Conservation (phyloP, 2,329 filamentous ascomycete species). For the Neofusicoccum sp. region DNA sequence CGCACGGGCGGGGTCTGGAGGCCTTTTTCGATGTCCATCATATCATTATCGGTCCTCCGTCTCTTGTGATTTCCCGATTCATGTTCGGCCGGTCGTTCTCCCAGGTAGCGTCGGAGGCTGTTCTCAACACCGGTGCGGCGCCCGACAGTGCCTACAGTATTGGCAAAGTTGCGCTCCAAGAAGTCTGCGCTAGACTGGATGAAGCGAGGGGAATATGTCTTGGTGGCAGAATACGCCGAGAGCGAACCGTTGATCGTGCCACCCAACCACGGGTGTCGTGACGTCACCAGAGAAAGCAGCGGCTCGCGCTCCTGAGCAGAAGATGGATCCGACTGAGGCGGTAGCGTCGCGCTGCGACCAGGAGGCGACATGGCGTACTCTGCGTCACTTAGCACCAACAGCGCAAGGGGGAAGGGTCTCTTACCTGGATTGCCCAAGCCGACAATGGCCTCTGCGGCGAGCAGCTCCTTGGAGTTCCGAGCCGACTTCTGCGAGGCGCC, state of each 20-base stretch:
- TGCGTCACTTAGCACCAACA: conserved; percentile 24
- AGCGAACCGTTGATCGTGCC: conserved; percentile 81
- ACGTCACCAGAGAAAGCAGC: conserved; percentile 80
- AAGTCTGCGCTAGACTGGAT: conserved; percentile 85
- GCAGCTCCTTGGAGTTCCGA: conserved; percentile 37
- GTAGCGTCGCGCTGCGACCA: conserved; percentile 30
- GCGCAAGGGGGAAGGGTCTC: conserved; percentile 20
- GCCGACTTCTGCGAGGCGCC: conserved; percentile 16
- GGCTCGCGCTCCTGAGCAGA: conserved; percentile 66
- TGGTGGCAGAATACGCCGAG: conserved; percentile 80
- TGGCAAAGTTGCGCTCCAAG: conserved; percentile 84
- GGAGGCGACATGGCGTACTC: conserved; percentile 44
- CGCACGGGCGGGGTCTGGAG: conserved; percentile 19
- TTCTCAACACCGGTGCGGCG: conserved; percentile 85
- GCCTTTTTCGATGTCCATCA: conserved; percentile 51
- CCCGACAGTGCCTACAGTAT: conserved; percentile 79
- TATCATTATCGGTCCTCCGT: conserved; percentile 42
- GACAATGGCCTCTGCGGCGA: conserved; percentile 51
- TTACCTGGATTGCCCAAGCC: conserved; percentile 50
- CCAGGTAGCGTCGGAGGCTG: conserved; percentile 80
- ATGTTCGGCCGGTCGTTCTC: conserved; percentile 55
- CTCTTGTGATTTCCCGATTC: conserved; percentile 36
- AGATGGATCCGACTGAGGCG: conserved; percentile 36
- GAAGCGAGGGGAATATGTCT: conserved; percentile 86
- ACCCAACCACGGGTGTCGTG: conserved; percentile 81